Evolutionary conservation across 139 green algal species (phyloP).

Genomic region (Chara braunii): DNA sequence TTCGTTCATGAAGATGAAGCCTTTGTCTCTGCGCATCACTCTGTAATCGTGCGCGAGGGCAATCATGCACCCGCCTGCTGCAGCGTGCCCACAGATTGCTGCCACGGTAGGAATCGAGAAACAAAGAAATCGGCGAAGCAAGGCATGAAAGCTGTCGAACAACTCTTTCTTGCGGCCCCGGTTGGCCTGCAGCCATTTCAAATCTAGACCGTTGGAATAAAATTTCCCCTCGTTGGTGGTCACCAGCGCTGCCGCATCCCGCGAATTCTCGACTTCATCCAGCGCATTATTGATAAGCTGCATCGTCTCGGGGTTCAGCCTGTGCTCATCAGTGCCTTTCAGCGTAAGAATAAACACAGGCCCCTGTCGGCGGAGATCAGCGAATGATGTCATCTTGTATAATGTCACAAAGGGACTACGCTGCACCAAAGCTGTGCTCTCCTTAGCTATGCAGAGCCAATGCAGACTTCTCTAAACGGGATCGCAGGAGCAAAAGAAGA

Average conservation of each 20-base stretch:
- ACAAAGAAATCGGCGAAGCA: neutral
- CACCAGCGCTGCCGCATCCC: neutral
- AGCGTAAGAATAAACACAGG: too few relatives aligned
- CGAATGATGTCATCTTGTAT: too few relatives aligned
- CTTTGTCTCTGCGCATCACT: constrained; percentile 9
- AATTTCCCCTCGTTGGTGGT: neutral
- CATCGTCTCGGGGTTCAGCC: too few relatives aligned
- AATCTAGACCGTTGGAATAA: neutral
- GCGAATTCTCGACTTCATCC: neutral
- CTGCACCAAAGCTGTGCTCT: too few relatives aligned
- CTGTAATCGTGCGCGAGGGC: constrained; percentile 31
- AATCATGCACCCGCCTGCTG: constrained; percentile 23
- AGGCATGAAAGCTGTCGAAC: neutral
- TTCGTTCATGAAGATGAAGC: constrained; percentile 19
- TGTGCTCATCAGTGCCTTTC: too few relatives aligned
- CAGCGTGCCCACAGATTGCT: constrained; percentile 6
- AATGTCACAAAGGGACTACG: too few relatives aligned
- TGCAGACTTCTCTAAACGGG: too few relatives aligned
- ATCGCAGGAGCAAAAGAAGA: too few relatives aligned
- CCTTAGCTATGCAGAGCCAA: too few relatives aligned
- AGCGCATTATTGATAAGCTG: too few relatives aligned
- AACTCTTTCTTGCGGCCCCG: neutral
- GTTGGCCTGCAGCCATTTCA: neutral
- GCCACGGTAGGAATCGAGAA: neutral
- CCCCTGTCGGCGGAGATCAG: too few relatives aligned